phyloP scores from a whole-genome alignment of 768 basidiomycete species.

The Candolleomyces eurysporus region DNA sequence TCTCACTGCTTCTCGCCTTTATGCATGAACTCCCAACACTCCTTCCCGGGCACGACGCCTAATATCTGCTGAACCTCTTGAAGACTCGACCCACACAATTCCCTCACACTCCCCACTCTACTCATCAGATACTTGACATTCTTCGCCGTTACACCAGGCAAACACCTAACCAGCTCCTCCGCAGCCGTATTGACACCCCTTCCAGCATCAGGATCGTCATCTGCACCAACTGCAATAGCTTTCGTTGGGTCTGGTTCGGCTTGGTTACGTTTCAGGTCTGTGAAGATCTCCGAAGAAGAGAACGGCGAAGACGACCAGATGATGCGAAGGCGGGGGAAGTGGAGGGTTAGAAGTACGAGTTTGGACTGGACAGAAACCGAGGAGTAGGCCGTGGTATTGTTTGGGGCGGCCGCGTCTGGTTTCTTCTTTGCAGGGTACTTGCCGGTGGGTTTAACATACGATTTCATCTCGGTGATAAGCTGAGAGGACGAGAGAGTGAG shows the following conservation, averaged over 20 bases:
- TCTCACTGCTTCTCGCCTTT: constrained; percentile 44
- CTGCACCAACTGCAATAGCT: constrained; percentile 80
- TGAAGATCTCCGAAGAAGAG: constrained; percentile 88
- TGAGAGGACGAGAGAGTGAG: constrained; percentile 20
- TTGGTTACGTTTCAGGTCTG: constrained; percentile 79
- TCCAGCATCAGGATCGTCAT: constrained; percentile 65
- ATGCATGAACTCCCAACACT: constrained; percentile 82
- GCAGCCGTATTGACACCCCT: constrained; percentile 71
- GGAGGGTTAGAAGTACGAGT: constrained; percentile 82
- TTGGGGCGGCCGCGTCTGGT: not conserved
- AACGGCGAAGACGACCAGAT: constrained; percentile 98
- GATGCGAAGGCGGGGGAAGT: constrained; percentile 89
- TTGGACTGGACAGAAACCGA: constrained; percentile 80
- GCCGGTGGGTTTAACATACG: constrained; percentile 57
- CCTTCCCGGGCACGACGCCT: constrained; percentile 77
- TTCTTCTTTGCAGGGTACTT: constrained; percentile 61
- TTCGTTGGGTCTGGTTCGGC: constrained; percentile 76
- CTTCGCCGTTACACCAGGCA: constrained; percentile 85
- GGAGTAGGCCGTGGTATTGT: constrained; percentile 24
- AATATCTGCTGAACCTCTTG: constrained; percentile 68
- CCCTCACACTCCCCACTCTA: constrained; percentile 73
- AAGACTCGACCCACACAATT: constrained; percentile 65
- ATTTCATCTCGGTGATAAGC: constrained; percentile 66
- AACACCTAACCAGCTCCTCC: constrained; percentile 76
- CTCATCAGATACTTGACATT: constrained; percentile 84